Evolutionary conservation across 306 rosid species (phyloP).

Genomic region (Inga oerstediana): DNA sequence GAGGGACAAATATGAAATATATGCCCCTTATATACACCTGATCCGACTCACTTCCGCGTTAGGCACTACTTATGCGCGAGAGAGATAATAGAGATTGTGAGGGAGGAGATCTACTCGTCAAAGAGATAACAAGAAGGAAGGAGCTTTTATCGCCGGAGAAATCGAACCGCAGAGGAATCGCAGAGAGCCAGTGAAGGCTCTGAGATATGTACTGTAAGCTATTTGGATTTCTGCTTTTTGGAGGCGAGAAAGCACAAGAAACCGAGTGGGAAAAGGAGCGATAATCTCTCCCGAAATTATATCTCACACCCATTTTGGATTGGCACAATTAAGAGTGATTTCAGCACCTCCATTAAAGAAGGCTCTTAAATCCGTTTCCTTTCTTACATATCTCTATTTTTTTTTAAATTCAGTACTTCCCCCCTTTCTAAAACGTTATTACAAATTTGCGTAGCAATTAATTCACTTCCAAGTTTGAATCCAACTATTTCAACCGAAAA

Average conservation of each 20-base stretch:
- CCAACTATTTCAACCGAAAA: not conserved
- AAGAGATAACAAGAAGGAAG: not conserved
- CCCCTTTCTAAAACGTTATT: not conserved
- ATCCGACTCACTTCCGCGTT: not conserved
- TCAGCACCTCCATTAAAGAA: constrained; percentile 1
- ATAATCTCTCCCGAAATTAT: constrained; percentile 25
- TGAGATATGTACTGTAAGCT: constrained; percentile 47
- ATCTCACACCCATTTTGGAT: not conserved
- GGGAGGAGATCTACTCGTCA: not conserved
- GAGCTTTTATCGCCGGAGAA: not conserved
- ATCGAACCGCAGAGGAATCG: not conserved
- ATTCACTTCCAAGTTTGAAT: not conserved
- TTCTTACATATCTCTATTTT: not conserved
- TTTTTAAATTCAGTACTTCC: not conserved
- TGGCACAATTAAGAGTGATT: constrained; percentile 12
- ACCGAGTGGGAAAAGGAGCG: constrained; percentile 71
- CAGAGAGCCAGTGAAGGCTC: constrained; percentile 45
- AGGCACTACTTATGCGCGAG: not conserved
- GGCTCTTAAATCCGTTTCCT: constrained; percentile 15
- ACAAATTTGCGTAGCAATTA: not conserved
- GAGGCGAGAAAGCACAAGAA: constrained; percentile 48
- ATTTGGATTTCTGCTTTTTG: constrained; percentile 38
- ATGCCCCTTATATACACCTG: not conserved
- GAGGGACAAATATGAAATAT: not conserved
- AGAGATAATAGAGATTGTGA: not conserved